A percentile compares a stretch with the other conserved stretches of the same genome.
Conservation (phyloP, 345 rosid genomes). For the Murraya koenigii region DNA sequence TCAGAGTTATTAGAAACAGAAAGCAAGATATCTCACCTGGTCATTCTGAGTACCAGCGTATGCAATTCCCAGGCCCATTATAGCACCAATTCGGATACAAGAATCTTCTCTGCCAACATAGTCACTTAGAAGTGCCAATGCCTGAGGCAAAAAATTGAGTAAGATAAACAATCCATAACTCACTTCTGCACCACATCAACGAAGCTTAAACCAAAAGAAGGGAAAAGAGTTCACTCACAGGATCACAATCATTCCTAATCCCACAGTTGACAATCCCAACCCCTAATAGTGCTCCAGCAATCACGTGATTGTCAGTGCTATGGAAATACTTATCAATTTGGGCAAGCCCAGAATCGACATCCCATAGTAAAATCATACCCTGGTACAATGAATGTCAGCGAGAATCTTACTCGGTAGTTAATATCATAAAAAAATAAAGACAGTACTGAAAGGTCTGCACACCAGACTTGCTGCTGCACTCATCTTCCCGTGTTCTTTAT, state of each 20-base stretch:
- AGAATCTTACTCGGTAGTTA: conserved; percentile 8
- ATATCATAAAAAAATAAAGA: conserved; percentile 6
- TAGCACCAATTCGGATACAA: conserved; percentile 82
- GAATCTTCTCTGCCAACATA: conserved; percentile 71
- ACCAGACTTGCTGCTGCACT: conserved; percentile 98
- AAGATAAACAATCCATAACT: conserved; percentile 10
- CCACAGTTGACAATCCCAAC: conserved; percentile 91
- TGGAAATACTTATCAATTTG: conserved; percentile 92
- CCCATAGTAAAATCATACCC: conserved; percentile 97
- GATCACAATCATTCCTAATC: conserved; percentile 82
- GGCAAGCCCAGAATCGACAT: conserved; percentile 86
- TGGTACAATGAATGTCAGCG: conserved; percentile 22
- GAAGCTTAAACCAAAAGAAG: background rate
- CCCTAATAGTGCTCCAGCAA: conserved; percentile 89
- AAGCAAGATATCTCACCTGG: conserved; percentile 35
- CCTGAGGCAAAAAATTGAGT: conserved; percentile 46
- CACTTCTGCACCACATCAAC: background rate
- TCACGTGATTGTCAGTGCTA: conserved; percentile 70
- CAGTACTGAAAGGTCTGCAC: conserved; percentile 18
- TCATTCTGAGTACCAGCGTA: conserved; percentile 91
- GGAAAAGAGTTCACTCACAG: conserved; percentile 50
- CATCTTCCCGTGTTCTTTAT: conserved; percentile 90
- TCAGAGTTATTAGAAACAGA: background rate
- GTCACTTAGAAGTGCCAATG: conserved; percentile 79
- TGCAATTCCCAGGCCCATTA: conserved; percentile 92